Conservation (phyloP, 1,284 basidiomycete genomes). For the Pterulicium gracile region DNA sequence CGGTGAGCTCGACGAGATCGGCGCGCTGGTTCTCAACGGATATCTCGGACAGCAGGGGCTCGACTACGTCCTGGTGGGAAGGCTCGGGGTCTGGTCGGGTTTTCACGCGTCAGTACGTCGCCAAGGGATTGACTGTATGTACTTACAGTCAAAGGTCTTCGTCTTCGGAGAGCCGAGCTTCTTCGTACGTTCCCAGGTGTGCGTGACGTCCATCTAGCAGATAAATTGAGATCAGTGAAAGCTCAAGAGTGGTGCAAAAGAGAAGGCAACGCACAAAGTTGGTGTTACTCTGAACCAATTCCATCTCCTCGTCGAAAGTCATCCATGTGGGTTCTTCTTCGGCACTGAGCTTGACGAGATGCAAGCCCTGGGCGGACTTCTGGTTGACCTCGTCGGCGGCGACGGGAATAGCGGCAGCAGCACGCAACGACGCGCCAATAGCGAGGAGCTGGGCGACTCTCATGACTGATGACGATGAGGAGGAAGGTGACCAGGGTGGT, state of each 20-base stretch:
- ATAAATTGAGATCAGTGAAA: constrained; percentile 6
- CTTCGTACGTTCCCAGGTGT: not conserved
- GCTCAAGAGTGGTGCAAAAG: constrained; percentile 9
- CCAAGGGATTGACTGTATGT: not conserved
- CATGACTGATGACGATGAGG: too few species aligned
- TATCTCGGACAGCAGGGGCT: constrained; percentile 15
- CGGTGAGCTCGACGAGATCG: constrained; percentile 19
- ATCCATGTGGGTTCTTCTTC: constrained; percentile 23
- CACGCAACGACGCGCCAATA: not conserved
- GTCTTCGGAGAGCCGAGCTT: constrained; percentile 1
- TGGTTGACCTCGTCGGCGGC: constrained; percentile 21
- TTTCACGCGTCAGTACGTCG: not conserved
- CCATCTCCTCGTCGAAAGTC: constrained; percentile 30
- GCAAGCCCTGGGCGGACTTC: constrained; percentile 5
- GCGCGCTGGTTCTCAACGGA: constrained; percentile 14
- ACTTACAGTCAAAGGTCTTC: not conserved
- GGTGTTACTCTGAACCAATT: constrained; percentile 23
- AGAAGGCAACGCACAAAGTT: constrained; percentile 27
- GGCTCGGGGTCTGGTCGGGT: constrained; percentile 4
- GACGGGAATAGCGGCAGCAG: constrained; percentile 18
- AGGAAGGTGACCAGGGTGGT: too few species aligned
- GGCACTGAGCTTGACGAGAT: constrained; percentile 13
- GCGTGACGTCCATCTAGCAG: not conserved
- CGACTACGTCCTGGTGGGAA: constrained; percentile 15
- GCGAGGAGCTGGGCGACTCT: not conserved